phyloP scores from a whole-genome alignment of 768 basidiomycete species.

The Amanita rubescens region DNA sequence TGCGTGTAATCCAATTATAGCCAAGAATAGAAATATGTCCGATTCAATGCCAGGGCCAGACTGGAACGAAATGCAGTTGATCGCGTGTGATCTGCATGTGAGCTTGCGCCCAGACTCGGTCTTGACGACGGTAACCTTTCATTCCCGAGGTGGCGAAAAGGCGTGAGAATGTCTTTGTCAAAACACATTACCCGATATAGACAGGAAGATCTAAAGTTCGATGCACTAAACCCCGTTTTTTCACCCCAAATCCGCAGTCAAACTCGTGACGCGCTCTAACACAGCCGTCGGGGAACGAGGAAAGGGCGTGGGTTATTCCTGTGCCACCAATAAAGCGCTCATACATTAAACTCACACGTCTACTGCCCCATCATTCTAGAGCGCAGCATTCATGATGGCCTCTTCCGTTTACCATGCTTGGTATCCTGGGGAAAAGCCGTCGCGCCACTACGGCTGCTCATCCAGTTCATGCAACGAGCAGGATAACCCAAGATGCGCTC shows the following conservation, averaged over 20 bases:
- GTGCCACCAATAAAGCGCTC: background rate
- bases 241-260: background rate
- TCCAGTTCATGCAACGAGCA: background rate
- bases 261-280: background rate
- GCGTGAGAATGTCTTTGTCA: background rate
- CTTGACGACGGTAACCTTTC: too few species aligned
- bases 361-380: too few species aligned
- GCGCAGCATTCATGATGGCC: background rate
- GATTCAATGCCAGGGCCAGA: too few species aligned
- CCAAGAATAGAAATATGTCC: slow-evolving; percentile 1
- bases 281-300: background rate
- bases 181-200: too few species aligned
- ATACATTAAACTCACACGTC: background rate
- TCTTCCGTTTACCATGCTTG: slow-evolving; percentile 5
- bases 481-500: background rate
- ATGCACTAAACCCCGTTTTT: background rate
- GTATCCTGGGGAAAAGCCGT: slow-evolving; percentile 1
- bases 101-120: too few species aligned
- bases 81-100: too few species aligned
- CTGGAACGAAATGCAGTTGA: background rate
- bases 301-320: background rate
- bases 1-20: background rate
- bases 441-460: background rate
- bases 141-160: background rate
- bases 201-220: background rate